Percentiles rank a stretch among this genome's conserved stretches.
These are phyloP conservation scores for Agaricus sinodeliciosus DNA, from an alignment of 768 basidiomycete genomes.

Conservation along the genomic window DNA sequence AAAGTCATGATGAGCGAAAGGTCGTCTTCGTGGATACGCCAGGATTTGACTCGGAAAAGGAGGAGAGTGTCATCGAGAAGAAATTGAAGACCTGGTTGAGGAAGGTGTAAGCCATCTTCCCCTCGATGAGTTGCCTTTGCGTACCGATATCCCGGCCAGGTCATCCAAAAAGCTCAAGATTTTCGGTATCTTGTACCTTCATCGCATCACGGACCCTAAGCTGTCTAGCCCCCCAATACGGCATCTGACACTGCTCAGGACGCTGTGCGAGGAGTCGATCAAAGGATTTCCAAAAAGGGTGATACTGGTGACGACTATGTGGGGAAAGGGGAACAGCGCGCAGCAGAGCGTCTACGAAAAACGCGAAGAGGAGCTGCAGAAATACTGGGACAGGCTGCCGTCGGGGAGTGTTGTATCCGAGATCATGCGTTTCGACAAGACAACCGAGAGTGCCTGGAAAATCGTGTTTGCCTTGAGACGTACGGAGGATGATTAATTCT, in stretches of 20 bases:
- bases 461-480: background rate
- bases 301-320: constrained; percentile 13
- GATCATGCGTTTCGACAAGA: background rate
- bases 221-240: constrained; percentile 8
- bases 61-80: constrained; percentile 2
- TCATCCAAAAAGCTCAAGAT: constrained; percentile 8
- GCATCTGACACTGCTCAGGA: constrained; percentile 8
- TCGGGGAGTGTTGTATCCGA: background rate
- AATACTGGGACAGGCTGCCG: constrained; percentile 2
- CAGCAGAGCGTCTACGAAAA: background rate
- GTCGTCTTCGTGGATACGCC: constrained; percentile 13
- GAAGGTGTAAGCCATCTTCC: constrained; percentile 4
- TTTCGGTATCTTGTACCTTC: constrained; percentile 11
- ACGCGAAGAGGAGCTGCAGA: constrained; percentile 7
- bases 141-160: background rate
- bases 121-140: background rate
- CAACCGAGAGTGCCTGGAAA: background rate
- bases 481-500: background rate
- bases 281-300: constrained; percentile 8
- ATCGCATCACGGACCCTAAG: constrained; percentile 10
- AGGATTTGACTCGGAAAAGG: constrained; percentile 6
- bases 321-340: background rate
- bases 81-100: constrained; percentile 10
- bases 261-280: background rate
- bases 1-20: background rate